A percentile compares a stretch with the other conserved stretches of the same genome.
These are phyloP conservation scores for Monosporascus sp. DNA, from an alignment of 2,329 filamentous ascomycete species.

Conservation along the genomic window DNA sequence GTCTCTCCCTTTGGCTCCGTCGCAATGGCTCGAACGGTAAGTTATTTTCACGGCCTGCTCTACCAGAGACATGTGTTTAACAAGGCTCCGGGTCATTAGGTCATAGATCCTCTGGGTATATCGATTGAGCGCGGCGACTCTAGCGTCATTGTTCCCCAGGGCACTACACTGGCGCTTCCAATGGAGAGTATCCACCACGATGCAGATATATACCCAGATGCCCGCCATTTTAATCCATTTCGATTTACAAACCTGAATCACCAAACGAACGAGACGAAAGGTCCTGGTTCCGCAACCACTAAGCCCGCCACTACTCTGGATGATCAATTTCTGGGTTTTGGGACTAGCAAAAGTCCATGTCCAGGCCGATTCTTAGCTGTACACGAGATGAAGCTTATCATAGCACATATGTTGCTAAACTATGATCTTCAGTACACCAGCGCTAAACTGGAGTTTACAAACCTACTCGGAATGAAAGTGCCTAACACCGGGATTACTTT, in stretches of 20 bases:
- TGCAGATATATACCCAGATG: constrained; percentile 2
- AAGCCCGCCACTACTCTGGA: constrained; percentile 1
- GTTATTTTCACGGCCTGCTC: neutral
- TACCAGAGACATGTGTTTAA: neutral
- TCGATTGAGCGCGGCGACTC: constrained; percentile 2
- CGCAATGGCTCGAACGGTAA: constrained; percentile 1
- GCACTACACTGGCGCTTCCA: constrained; percentile 1
- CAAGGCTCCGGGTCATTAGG: neutral
- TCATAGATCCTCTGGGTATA: constrained; percentile 1
- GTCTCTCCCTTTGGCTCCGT: constrained; percentile 1
- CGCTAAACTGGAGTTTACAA: too few relatives aligned
- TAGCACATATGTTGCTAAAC: constrained; percentile 3
- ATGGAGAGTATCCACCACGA: constrained; percentile 4
- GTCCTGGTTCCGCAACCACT: neutral
- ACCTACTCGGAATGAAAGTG: too few relatives aligned
- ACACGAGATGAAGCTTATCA: constrained; percentile 4
- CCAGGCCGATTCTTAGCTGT: constrained; percentile 6
- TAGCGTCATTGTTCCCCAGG: constrained; percentile 1
- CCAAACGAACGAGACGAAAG: neutral
- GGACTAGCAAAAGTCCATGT: constrained; percentile 7
- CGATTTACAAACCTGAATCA: neutral
- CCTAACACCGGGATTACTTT: too few relatives aligned
- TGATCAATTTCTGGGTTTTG: constrained; percentile 4
- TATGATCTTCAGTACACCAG: constrained; percentile 6
- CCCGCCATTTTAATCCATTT: constrained; percentile 3